These are phyloP conservation scores for Candida broadrunensis DNA, from an alignment of 805 yeast species.

Conservation along the genomic window DNA sequence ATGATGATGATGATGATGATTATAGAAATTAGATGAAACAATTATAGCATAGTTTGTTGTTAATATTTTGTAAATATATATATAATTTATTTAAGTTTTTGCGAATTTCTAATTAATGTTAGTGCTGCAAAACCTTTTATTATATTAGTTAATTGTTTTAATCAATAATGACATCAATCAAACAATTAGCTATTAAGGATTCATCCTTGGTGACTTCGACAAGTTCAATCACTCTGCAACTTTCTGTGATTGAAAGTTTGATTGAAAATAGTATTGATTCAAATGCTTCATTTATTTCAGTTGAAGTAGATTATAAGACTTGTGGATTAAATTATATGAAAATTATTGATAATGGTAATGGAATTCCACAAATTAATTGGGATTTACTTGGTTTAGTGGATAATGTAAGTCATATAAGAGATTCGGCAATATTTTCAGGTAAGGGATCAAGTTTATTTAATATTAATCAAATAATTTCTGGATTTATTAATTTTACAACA, in stretches of 20 bases:
- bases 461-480: neutral
- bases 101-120: no score
- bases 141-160: no score
- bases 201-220: neutral
- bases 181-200: neutral
- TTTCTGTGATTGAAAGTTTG: neutral
- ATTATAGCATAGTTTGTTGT: no score
- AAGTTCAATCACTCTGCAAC: neutral
- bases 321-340: neutral
- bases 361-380: neutral
- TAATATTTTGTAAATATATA: no score
- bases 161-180: neutral
- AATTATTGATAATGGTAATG: neutral
- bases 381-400: neutral
- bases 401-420: neutral
- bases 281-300: neutral
- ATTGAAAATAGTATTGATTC: conserved; percentile 2
- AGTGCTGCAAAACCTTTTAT: no score
- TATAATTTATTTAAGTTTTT: no score
- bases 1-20: conserved; percentile 1
- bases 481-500: neutral
- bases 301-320: neutral
- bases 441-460: neutral
- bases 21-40: no score
- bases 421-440: neutral